These are phyloP conservation scores for Pyrenochaeta sp. DNA, from an alignment of 2,329 filamentous ascomycete genomes.

Conservation along the genomic window DNA sequence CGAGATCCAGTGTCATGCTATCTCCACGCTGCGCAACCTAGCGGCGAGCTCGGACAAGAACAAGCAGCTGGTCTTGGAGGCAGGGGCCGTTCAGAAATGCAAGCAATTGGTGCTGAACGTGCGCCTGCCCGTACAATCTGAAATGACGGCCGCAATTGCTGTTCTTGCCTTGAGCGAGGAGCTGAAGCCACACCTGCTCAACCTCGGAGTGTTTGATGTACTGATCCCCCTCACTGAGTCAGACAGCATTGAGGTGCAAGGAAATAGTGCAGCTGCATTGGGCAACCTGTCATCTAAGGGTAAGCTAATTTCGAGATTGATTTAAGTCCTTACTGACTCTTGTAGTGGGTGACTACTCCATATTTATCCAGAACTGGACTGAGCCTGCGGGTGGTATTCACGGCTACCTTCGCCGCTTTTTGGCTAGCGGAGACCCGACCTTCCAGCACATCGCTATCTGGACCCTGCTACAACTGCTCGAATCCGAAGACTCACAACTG, in stretches of 20 bases:
- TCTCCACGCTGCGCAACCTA: constrained; percentile 93
- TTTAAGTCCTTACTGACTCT: constrained; percentile 34
- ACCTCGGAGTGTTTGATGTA: constrained; percentile 94
- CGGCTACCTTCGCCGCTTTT: constrained; percentile 90
- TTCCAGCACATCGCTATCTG: constrained; percentile 99
- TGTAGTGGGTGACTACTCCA: constrained; percentile 91
- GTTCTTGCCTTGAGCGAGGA: constrained; percentile 96
- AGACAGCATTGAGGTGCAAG: constrained; percentile 95
- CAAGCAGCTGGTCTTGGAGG: constrained; percentile 96
- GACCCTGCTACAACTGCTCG: constrained; percentile 93
- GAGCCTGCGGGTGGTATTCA: constrained; percentile 94
- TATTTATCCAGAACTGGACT: constrained; percentile 93
- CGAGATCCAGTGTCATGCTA: constrained; percentile 98
- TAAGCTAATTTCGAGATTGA: constrained; percentile 49
- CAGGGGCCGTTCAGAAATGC: constrained; percentile 97
- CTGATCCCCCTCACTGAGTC: constrained; percentile 95
- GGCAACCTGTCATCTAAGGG: constrained; percentile 98
- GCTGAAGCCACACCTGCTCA: constrained; percentile 88
- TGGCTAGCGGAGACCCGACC: constrained; percentile 92
- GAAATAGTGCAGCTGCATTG: constrained; percentile 94
- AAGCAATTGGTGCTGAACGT: constrained; percentile 95
- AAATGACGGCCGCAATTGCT: constrained; percentile 99
- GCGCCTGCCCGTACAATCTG: constrained; percentile 92
- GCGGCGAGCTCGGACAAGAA: constrained; percentile 97
- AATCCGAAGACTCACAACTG: constrained; percentile 92